These are phyloP conservation scores for Penicillium sp. DNA, from an alignment of 2,329 filamentous ascomycete genomes.

Conservation along the genomic window DNA sequence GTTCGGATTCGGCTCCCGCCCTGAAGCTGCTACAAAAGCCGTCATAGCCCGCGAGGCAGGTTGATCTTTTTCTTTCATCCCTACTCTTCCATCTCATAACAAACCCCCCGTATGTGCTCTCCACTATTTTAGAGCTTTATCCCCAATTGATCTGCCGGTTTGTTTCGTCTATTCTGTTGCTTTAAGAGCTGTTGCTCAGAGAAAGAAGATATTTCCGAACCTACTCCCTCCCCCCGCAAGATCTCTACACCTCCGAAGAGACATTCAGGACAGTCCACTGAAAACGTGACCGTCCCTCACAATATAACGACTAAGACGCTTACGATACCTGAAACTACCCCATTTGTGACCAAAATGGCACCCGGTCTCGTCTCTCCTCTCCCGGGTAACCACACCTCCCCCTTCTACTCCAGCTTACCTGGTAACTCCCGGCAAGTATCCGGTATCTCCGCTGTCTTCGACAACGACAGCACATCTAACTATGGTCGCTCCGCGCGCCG, in stretches of 20 bases:
- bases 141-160: conserved; percentile 8
- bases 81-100: not conserved
- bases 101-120: conserved; percentile 2
- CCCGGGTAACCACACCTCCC: conserved; percentile 18
- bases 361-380: conserved; percentile 20
- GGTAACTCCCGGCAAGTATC: conserved; percentile 17
- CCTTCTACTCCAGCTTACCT: conserved; percentile 14
- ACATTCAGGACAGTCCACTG: not conserved
- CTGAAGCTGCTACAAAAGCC: conserved; percentile 16
- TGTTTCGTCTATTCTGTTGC: conserved; percentile 18
- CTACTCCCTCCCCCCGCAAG: conserved; percentile 7
- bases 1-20: not conserved
- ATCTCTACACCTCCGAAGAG: not conserved
- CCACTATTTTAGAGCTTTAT: conserved; percentile 1
- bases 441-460: conserved; percentile 14
- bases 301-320: conserved; percentile 1
- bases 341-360: conserved; percentile 12
- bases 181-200: conserved; percentile 21
- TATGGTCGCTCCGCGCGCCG: conserved; percentile 19
- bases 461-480: conserved; percentile 23
- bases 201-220: conserved; percentile 13
- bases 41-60: not conserved
- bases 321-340: not conserved
- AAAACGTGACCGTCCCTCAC: conserved; percentile 9
- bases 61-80: not conserved